These are phyloP conservation scores for Chlamydomonas incerta DNA, from an alignment of 139 green algal genomes.

Conservation along the genomic window DNA sequence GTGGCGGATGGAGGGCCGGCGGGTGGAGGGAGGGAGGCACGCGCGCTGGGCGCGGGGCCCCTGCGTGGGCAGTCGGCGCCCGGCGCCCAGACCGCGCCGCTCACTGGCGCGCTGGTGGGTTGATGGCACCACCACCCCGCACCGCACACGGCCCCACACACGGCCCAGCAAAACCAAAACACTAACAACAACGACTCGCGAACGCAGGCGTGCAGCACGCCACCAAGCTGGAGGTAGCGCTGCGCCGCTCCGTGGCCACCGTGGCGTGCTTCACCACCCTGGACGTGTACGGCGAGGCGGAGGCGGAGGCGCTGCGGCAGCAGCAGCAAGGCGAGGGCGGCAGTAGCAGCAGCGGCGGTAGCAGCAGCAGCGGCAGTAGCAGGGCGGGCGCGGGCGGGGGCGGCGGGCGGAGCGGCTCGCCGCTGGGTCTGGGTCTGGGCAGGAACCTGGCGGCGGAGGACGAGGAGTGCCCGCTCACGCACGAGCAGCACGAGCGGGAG, in stretches of 20 bases:
- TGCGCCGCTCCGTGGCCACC: constrained; percentile 12
- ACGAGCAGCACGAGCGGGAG: not conserved
- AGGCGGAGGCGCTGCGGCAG: not conserved
- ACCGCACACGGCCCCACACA: too few species aligned
- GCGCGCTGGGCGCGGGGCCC: too few species aligned
- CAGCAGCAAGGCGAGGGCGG: not conserved
- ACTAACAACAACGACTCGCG: too few species aligned
- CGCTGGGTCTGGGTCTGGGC: too few species aligned
- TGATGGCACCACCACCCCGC: too few species aligned
- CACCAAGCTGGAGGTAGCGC: constrained; percentile 19
- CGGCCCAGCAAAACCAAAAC: too few species aligned
- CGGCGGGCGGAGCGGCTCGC: not conserved
- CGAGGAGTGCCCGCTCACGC: not conserved
- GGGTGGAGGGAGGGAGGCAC: too few species aligned
- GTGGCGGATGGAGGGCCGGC: too few species aligned
- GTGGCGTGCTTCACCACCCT: constrained; percentile 15
- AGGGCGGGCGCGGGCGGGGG: not conserved
- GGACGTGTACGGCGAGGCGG: constrained; percentile 31
- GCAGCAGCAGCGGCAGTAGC: not conserved
- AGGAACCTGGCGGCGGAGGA: not conserved
- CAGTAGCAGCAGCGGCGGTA: not conserved
- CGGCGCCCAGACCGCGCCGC: too few species aligned
- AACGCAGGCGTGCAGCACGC: constrained; percentile 19
- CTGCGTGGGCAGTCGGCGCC: too few species aligned
- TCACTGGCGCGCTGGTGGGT: too few species aligned